Evolutionary conservation across 73 alveolate species (phyloP).

Genomic region (Tetrahymena elliotti): DNA sequence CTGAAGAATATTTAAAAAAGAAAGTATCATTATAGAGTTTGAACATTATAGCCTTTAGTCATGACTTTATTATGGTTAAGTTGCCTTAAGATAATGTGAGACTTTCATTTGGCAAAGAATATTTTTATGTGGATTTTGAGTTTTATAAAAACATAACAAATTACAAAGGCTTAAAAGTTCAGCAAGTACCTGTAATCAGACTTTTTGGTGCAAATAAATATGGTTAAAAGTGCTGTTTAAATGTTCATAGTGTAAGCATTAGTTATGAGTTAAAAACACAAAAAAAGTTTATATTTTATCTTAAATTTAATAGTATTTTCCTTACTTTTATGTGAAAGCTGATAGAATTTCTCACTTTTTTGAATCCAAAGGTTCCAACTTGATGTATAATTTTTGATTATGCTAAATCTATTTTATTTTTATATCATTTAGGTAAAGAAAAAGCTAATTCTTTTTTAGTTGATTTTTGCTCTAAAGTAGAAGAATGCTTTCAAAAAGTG

Average conservation of each 20-base stretch:
- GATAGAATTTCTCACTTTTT: slow-evolving; percentile 14
- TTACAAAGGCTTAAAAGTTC: neutral
- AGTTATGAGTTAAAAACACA: neutral
- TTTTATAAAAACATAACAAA: neutral
- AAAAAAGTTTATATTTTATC: neutral
- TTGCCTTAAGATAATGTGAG: neutral
- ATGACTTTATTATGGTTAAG: neutral
- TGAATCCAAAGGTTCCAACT: neutral
- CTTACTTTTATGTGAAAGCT: slow-evolving; percentile 29
- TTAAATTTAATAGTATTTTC: neutral
- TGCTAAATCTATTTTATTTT: neutral
- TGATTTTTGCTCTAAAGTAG: neutral
- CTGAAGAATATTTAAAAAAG: neutral
- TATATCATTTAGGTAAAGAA: neutral
- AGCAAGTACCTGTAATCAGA: slow-evolving; percentile 24
- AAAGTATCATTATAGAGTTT: neutral
- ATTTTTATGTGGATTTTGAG: neutral
- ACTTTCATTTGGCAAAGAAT: neutral
- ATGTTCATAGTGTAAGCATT: slow-evolving; percentile 13
- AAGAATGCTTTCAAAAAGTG: neutral
- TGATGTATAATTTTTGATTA: neutral
- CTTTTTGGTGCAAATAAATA: slow-evolving; percentile 13
- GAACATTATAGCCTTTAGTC: neutral
- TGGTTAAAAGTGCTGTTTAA: slow-evolving; percentile 2
- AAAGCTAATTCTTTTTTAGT: neutral